Evolutionary conservation across 2,329 filamentous ascomycete species (phyloP).

Genomic region (Sphaerulina populicola): DNA sequence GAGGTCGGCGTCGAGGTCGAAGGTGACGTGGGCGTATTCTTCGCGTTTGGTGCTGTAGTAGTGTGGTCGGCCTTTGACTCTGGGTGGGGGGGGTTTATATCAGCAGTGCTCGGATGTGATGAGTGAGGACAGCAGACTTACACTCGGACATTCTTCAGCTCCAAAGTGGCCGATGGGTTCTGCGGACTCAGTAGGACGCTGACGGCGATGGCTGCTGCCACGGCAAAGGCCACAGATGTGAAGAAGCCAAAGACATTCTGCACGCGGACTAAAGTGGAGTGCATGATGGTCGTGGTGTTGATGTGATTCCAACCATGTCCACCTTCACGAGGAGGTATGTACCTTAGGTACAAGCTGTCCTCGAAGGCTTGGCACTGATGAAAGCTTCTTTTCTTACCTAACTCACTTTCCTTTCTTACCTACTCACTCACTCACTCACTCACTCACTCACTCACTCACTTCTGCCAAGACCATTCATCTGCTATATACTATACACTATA

Average conservation of each 20-base stretch:
- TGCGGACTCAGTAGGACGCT: slow-evolving; percentile 67
- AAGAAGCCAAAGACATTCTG: slow-evolving; percentile 98
- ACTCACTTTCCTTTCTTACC: too few species aligned
- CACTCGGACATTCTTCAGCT: slow-evolving; percentile 75
- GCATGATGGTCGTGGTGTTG: slow-evolving; percentile 51
- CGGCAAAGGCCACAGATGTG: slow-evolving; percentile 79
- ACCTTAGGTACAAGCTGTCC: too few species aligned
- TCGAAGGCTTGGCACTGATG: too few species aligned
- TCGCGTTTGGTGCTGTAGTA: slow-evolving; percentile 91
- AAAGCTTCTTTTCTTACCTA: too few species aligned
- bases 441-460: too few species aligned
- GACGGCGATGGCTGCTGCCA: slow-evolving; percentile 70
- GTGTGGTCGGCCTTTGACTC: slow-evolving; percentile 82
- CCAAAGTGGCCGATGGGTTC: slow-evolving; percentile 56
- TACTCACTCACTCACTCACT: too few species aligned
- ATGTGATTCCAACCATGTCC: not conserved
- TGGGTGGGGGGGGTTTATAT: slow-evolving; percentile 37
- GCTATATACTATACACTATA: not conserved
- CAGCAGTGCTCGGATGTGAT: not conserved
- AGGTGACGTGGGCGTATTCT: slow-evolving; percentile 90
- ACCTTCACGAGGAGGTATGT: too few species aligned
- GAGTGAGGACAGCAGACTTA: slow-evolving; percentile 39
- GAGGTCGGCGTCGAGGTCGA: slow-evolving; percentile 86
- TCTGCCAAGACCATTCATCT: too few species aligned
- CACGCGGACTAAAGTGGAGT: slow-evolving; percentile 72